Evolutionary conservation across 2,329 filamentous ascomycete genomes (phyloP).

Genomic region (Annulohypoxylon truncatum): DNA sequence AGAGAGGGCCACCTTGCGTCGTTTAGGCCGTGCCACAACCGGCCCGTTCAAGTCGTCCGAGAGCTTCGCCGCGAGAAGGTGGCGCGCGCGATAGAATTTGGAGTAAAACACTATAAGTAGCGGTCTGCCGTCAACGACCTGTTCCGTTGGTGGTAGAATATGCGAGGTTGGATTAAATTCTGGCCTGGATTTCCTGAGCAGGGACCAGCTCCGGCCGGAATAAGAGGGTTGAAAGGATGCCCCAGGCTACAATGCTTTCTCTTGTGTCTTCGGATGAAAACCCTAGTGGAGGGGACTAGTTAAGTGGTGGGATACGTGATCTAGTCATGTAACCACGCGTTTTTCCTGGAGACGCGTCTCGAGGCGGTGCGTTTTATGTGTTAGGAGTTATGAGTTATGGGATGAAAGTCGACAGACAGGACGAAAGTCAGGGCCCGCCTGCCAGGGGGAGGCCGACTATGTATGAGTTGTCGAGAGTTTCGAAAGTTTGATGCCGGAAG

Average conservation of each 20-base stretch:
- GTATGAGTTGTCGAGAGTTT: slow-evolving; percentile 41
- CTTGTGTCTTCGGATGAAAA: slow-evolving; percentile 37
- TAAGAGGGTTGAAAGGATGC: slow-evolving; percentile 36
- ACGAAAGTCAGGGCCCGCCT: slow-evolving; percentile 34
- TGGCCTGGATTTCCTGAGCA: slow-evolving; percentile 38
- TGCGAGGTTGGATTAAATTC: slow-evolving; percentile 34
- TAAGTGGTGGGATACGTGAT: slow-evolving; percentile 35
- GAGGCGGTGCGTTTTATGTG: slow-evolving; percentile 35
- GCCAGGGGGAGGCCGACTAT: slow-evolving; percentile 39
- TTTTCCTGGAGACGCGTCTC: slow-evolving; percentile 34
- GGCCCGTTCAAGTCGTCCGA: slow-evolving; percentile 37
- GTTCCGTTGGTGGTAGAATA: slow-evolving; percentile 28
- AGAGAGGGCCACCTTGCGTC: slow-evolving; percentile 72
- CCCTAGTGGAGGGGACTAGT: slow-evolving; percentile 30
- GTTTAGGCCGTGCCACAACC: slow-evolving; percentile 51
- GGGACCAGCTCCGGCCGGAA: slow-evolving; percentile 27
- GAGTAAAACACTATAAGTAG: slow-evolving; percentile 26
- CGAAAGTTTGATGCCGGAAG: slow-evolving; percentile 36
- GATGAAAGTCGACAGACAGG: slow-evolving; percentile 19
- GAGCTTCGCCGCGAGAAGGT: slow-evolving; percentile 22
- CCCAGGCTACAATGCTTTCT: slow-evolving; percentile 37
- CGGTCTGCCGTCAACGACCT: slow-evolving; percentile 12
- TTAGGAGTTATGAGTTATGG: slow-evolving; percentile 17
- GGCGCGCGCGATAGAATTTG: slow-evolving; percentile 22
- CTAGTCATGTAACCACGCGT: slow-evolving; percentile 37